Conservation (phyloP, 306 rosid species). For the Mimosa pudica region DNA sequence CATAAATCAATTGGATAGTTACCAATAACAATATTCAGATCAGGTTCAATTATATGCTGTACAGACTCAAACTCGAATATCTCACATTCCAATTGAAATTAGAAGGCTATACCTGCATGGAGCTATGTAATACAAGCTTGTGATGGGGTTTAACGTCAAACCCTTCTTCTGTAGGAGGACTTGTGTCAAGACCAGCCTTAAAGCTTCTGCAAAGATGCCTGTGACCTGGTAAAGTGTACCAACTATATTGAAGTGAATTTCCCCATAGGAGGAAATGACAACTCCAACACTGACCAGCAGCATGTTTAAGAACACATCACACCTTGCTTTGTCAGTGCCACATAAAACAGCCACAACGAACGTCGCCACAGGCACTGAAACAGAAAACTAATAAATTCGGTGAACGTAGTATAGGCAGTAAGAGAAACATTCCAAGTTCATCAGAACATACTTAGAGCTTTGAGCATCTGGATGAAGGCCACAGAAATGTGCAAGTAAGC, state of each 20-base stretch:
- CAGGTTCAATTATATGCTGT: background rate
- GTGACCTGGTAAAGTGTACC: slow-evolving; percentile 95
- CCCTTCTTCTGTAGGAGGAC: slow-evolving; percentile 96
- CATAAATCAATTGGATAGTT: slow-evolving; percentile 1
- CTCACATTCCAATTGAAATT: slow-evolving; percentile 15
- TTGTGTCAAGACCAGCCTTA: slow-evolving; percentile 94
- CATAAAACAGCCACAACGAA: slow-evolving; percentile 85
- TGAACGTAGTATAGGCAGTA: slow-evolving; percentile 1
- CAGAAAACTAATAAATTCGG: slow-evolving; percentile 34
- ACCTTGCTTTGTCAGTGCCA: slow-evolving; percentile 89
- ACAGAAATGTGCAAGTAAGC: slow-evolving; percentile 96
- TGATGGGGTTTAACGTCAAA: slow-evolving; percentile 83
- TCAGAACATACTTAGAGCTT: slow-evolving; percentile 79
- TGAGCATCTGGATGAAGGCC: slow-evolving; percentile 99
- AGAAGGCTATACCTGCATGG: slow-evolving; percentile 84
- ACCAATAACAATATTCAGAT: background rate
- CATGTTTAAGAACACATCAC: slow-evolving; percentile 93
- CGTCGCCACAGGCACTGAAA: slow-evolving; percentile 97
- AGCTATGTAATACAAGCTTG: slow-evolving; percentile 95
- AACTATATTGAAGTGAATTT: slow-evolving; percentile 85
- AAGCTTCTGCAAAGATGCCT: slow-evolving; percentile 95
- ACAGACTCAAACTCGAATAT: background rate
- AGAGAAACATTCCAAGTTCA: slow-evolving; percentile 27
- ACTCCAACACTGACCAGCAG: slow-evolving; percentile 98
- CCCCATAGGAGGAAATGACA: slow-evolving; percentile 91